These are phyloP conservation scores for Epichloe coenophiala DNA, from an alignment of 2,329 filamentous ascomycete genomes.

Conservation along the genomic window DNA sequence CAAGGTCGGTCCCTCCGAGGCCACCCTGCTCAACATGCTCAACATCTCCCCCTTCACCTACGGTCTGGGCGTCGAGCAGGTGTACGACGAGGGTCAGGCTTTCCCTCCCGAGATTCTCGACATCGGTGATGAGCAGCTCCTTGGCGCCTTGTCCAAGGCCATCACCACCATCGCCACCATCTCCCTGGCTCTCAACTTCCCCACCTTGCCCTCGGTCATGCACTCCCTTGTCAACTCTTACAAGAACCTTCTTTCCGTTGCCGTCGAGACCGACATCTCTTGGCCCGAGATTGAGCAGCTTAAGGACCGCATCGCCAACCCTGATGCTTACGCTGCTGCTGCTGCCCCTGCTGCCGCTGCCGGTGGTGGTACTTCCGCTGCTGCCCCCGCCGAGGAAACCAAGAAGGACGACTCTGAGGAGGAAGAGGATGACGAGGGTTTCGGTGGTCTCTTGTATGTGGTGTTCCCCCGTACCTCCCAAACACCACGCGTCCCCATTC, in stretches of 20 bases:
- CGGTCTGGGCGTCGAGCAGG: slow-evolving; percentile 90
- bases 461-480: neutral
- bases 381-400: slow-evolving; percentile 45
- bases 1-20: slow-evolving; percentile 98
- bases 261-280: slow-evolving; percentile 77
- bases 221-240: slow-evolving; percentile 95
- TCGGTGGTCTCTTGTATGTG: slow-evolving; percentile 66
- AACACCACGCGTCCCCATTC: no score
- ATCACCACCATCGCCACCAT: slow-evolving; percentile 79
- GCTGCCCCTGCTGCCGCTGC: slow-evolving; percentile 59
- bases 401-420: slow-evolving; percentile 56
- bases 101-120: slow-evolving; percentile 81
- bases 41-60: slow-evolving; percentile 99
- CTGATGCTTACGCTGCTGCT: slow-evolving; percentile 81
- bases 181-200: slow-evolving; percentile 89
- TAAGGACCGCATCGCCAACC: slow-evolving; percentile 99
- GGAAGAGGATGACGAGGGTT: slow-evolving; percentile 55
- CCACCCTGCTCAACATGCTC: slow-evolving; percentile 97
- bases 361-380: slow-evolving; percentile 29
- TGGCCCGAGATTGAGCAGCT: slow-evolving; percentile 95
- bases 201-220: slow-evolving; percentile 88
- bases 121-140: slow-evolving; percentile 87
- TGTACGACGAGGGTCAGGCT: slow-evolving; percentile 94
- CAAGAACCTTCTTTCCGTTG: slow-evolving; percentile 91
- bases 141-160: slow-evolving; percentile 66